phyloP scores from a whole-genome alignment of 805 yeast species.

The Monosporozyma yasuniensis region DNA sequence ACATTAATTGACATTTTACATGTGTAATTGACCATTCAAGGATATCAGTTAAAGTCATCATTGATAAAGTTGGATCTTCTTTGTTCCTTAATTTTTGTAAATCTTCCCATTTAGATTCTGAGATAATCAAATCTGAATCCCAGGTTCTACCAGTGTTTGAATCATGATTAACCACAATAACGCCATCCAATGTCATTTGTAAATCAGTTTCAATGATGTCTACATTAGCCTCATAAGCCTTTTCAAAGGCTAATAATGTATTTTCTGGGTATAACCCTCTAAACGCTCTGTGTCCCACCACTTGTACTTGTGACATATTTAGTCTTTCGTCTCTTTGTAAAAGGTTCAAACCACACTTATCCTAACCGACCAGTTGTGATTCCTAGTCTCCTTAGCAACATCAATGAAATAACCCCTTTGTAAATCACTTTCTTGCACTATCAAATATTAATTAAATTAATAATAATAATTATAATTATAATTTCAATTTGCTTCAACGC shows the following conservation, averaged over 20 bases:
- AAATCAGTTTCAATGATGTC: slow-evolving; percentile 47
- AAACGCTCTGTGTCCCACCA: slow-evolving; percentile 31
- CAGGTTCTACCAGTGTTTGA: slow-evolving; percentile 41
- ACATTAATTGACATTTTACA: slow-evolving; percentile 34
- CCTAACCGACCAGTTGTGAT: no score
- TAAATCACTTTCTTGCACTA: no score
- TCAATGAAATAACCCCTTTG: no score
- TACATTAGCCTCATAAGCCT: slow-evolving; percentile 39
- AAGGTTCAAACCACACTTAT: no score
- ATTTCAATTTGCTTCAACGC: no score
- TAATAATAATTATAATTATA: no score
- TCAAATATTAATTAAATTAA: no score
- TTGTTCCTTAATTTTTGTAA: slow-evolving; percentile 30
- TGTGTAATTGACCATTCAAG: slow-evolving; percentile 33
- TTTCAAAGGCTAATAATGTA: slow-evolving; percentile 37
- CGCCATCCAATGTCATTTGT: slow-evolving; percentile 46
- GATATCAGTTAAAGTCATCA: slow-evolving; percentile 37
- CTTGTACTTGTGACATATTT: neutral
- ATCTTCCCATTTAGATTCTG: slow-evolving; percentile 30
- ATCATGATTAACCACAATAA: slow-evolving; percentile 48
- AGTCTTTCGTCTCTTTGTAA: no score
- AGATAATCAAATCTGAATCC: slow-evolving; percentile 32
- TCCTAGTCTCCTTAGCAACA: no score
- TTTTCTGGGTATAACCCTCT: slow-evolving; percentile 37
- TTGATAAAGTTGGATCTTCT: slow-evolving; percentile 29